phyloP scores from a whole-genome alignment of 345 rosid species.

The Bruguiera sexangula region DNA sequence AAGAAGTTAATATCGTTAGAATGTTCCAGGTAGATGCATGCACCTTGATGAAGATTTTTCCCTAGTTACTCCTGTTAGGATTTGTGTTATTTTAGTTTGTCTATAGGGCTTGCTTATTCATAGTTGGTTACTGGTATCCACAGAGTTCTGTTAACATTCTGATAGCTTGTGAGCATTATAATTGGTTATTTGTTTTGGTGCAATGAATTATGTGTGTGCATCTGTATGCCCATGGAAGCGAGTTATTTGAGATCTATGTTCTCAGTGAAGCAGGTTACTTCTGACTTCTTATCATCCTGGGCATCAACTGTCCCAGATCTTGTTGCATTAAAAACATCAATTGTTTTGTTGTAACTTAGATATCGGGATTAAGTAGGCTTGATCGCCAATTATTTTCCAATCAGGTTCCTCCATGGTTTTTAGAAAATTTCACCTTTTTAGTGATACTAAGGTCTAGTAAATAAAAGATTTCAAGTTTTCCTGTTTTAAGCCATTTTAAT shows the following conservation, averaged over 20 bases:
- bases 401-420: too few species aligned
- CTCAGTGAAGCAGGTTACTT: too few species aligned
- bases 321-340: neutral
- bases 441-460: too few species aligned
- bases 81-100: neutral
- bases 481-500: too few species aligned
- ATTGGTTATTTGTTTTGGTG: neutral
- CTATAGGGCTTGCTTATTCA: neutral
- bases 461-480: too few species aligned
- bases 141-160: too few species aligned
- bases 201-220: too few species aligned
- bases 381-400: neutral
- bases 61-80: neutral
- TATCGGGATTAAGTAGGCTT: neutral
- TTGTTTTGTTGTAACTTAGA: neutral
- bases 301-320: neutral
- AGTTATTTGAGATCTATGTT: too few species aligned
- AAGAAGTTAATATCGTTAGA: slow-evolving; percentile 16
- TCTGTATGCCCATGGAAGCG: too few species aligned
- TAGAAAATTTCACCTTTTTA: too few species aligned
- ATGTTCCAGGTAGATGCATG: slow-evolving; percentile 30
- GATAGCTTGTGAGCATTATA: neutral
- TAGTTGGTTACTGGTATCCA: neutral
- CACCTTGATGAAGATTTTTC: neutral
- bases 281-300: neutral